Percentiles rank a stretch among this genome's conserved stretches.
These are phyloP conservation scores for Bacidia rubella DNA, from an alignment of 495 filamentous ascomycete species.

Conservation along the genomic window DNA sequence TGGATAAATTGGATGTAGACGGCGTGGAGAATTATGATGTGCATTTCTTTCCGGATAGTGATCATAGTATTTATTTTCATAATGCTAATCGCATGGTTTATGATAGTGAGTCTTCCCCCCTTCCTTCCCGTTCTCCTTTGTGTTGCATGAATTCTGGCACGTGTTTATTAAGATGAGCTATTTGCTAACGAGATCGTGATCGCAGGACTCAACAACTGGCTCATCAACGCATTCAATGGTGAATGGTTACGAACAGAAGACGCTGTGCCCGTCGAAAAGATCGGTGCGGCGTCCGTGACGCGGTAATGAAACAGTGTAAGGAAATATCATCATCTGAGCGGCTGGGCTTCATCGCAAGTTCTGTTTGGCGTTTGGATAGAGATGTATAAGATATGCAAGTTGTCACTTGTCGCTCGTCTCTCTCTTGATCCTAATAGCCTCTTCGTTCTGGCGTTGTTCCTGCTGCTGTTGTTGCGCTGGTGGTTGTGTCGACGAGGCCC, in stretches of 20 bases:
- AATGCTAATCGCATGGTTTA: constrained; percentile 88
- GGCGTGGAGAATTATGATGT: constrained; percentile 91
- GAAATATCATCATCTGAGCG: not conserved
- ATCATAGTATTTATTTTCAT: constrained; percentile 92
- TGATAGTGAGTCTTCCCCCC: constrained; percentile 54
- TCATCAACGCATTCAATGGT: constrained; percentile 94
- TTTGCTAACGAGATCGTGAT: constrained; percentile 16
- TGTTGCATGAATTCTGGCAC: no score
- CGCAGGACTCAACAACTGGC: constrained; percentile 76
- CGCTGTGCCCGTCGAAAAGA: constrained; percentile 41
- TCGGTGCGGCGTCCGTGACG: constrained; percentile 8
- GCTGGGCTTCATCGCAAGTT: no score
- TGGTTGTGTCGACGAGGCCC: no score
- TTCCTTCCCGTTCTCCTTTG: no score
- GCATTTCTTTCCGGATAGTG: constrained; percentile 89
- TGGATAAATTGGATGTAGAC: constrained; percentile 75
- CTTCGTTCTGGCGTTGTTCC: no score
- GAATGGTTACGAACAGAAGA: constrained; percentile 72
- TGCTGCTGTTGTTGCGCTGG: no score
- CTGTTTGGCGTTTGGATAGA: no score
- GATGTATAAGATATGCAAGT: no score
- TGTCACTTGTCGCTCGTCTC: no score
- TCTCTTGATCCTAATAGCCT: no score
- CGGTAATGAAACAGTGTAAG: constrained; percentile 6
- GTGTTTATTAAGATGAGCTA: no score